phyloP scores from a whole-genome alignment of 257 asterid species.

The Solanum clarkiae region DNA sequence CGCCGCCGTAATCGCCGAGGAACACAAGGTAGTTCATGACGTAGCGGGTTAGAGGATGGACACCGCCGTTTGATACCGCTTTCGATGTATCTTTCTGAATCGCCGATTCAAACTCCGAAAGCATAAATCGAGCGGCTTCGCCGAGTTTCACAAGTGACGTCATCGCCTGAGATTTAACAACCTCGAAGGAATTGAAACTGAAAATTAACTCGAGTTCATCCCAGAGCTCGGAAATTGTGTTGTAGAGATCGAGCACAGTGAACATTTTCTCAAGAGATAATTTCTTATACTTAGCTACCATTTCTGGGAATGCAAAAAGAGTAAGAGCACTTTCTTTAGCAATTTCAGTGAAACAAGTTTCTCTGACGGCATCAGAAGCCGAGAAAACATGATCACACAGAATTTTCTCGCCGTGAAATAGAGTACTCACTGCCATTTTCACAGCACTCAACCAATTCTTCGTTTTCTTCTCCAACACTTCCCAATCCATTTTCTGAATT shows the following conservation, averaged over 20 bases:
- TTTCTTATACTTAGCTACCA: conserved; percentile 42
- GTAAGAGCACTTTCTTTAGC: conserved; percentile 37
- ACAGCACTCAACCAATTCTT: conserved; percentile 44
- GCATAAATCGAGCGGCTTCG: conserved; percentile 51
- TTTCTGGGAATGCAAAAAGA: conserved; percentile 41
- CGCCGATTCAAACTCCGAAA: conserved; percentile 64
- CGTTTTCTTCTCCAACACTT: conserved; percentile 32
- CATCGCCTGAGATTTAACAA: conserved; percentile 42
- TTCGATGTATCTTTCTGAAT: conserved; percentile 67
- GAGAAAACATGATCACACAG: conserved; percentile 62
- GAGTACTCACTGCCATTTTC: conserved; percentile 37
- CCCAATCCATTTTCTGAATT: conserved; percentile 74
- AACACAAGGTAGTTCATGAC: conserved; percentile 76
- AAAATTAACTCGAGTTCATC: conserved; percentile 52
- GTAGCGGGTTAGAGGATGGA: conserved; percentile 84
- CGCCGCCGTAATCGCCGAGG: conserved; percentile 61
- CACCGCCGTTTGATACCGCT: conserved; percentile 40
- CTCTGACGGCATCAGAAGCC: conserved; percentile 40
- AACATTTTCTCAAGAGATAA: conserved; percentile 71
- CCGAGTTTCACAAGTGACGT: conserved; percentile 52
- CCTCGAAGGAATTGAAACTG: conserved; percentile 31
- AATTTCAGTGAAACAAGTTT: conserved; percentile 54
- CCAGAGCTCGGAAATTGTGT: conserved; percentile 55
- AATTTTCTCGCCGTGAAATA: conserved; percentile 55
- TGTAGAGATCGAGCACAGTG: conserved; percentile 59